Conservation (phyloP, 2,329 filamentous ascomycete genomes). For the Diaporthe caulivora region DNA sequence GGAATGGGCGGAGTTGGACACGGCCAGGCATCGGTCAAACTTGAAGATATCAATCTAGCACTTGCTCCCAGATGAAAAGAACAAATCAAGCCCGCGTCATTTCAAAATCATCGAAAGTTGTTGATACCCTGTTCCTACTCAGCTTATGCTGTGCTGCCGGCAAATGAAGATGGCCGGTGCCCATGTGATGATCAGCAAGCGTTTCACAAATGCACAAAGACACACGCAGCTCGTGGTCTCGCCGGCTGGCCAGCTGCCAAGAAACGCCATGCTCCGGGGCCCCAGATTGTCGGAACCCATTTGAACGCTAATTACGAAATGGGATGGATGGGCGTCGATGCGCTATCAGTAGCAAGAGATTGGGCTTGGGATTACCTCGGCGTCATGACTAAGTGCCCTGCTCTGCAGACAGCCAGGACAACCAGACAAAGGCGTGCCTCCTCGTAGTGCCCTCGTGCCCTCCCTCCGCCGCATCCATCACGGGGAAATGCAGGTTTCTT, state of each 20-base stretch:
- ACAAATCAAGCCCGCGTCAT: too few species aligned
- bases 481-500: conserved; percentile 16
- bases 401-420: background rate
- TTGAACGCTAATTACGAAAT: conserved; percentile 25
- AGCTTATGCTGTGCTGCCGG: background rate
- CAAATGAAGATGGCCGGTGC: background rate
- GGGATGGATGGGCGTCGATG: background rate
- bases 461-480: background rate
- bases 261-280: background rate
- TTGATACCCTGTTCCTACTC: too few species aligned
- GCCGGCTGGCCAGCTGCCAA: conserved; percentile 4
- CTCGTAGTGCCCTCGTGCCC: background rate
- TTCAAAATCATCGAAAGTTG: too few species aligned
- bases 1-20: too few species aligned
- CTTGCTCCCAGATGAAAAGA: too few species aligned
- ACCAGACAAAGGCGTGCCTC: background rate
- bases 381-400: conserved; percentile 24
- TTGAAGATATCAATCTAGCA: too few species aligned
- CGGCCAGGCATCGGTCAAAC: too few species aligned
- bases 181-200: background rate
- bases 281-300: conserved; percentile 27
- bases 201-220: background rate
- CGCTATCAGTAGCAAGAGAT: conserved; percentile 2
- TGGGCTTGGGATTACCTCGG: conserved; percentile 16
- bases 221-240: background rate